phyloP scores from a whole-genome alignment of 352 stramenopile species.

The Pythium volutum region DNA sequence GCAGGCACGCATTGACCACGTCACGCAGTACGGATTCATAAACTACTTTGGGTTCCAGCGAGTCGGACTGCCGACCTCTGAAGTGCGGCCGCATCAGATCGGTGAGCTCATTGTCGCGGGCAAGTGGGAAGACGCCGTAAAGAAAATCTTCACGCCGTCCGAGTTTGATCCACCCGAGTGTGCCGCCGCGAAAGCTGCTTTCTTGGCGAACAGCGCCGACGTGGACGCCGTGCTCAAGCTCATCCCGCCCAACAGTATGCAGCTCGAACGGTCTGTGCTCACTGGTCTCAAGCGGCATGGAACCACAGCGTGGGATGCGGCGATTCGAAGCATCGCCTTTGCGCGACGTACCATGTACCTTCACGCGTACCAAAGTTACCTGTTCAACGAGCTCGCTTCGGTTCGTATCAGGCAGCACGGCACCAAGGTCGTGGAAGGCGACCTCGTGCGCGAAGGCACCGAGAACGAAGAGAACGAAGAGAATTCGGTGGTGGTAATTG shows the following conservation, averaged over 20 bases:
- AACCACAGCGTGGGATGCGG: constrained; percentile 45
- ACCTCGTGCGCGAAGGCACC: constrained; percentile 34
- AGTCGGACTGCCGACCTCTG: constrained; percentile 45
- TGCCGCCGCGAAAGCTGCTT: constrained; percentile 41
- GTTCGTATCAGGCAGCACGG: constrained; percentile 41
- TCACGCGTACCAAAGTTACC: constrained; percentile 74
- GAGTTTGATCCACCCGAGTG: constrained; percentile 35
- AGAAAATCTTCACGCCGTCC: constrained; percentile 41
- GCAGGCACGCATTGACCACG: constrained; percentile 28
- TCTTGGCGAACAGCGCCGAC: constrained; percentile 38
- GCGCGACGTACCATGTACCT: constrained; percentile 67
- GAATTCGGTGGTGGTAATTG: constrained; percentile 33
- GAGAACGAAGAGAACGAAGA: constrained; percentile 9
- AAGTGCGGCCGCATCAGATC: constrained; percentile 62
- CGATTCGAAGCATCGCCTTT: constrained; percentile 48
- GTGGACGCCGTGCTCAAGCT: constrained; percentile 54
- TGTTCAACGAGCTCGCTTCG: constrained; percentile 70
- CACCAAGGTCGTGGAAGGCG: constrained; percentile 43
- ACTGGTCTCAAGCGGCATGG: constrained; percentile 64
- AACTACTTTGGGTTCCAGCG: constrained; percentile 87
- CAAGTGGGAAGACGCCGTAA: constrained; percentile 54
- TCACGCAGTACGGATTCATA: constrained; percentile 47
- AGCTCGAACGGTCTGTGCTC: constrained; percentile 55
- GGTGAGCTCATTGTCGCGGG: constrained; percentile 59
- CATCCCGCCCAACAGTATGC: constrained; percentile 37